Base-by-base conservation (phyloP, 306 rosid species). In the Adenanthera pavonina region DNA sequence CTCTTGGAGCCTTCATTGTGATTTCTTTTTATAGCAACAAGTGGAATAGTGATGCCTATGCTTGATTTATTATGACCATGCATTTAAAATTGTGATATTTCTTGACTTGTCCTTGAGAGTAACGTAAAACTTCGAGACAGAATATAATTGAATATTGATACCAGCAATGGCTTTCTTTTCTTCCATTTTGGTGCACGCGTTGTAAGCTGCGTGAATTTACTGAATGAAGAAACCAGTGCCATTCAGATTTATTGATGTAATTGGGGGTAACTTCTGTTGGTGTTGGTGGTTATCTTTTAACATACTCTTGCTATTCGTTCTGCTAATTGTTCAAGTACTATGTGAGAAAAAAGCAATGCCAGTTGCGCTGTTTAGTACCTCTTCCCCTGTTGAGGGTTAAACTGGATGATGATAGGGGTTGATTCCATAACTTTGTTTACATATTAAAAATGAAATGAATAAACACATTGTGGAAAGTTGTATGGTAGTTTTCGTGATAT, bases 41-140 rank as follows among this genome's bases (percentile, higher is more conserved):
- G 19, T 8, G 12, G 9, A 30, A 16, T 41, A 1, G 3, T 2
- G 4, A 67, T 64, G 44, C 57, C 75, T 59, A 74, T 79, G 52
- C 48, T 73, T 69, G 54, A 72, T 72, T 83, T 68, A 7, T 56
- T 61, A 69, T 6, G 33, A 47, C 59, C n/a, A 6, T 59, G 13
- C 20, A 19, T 34, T 48, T 4, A 2, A 12, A 33, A 0, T 49
- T 77, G 8, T 7, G 25, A 47, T 49, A 9, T 64, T 66, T 8
- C 13, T 70, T 71, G 8, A n/a, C 33, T 83, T 52, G 35, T 78
- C n/a, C 19, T 38, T 74, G 48, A 53, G 49, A 19, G 19, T 20
- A 25, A 74, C 38, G 13, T 48, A 48, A 48, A 48, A 48, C 13
- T 16, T 12, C 13, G 14, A 12, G 53, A 48, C 16, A 48, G 53